Percentiles rank a stretch among this genome's conserved stretches.
Conservation (phyloP, 2,329 filamentous ascomycete species). For the Fusarium sp. region DNA sequence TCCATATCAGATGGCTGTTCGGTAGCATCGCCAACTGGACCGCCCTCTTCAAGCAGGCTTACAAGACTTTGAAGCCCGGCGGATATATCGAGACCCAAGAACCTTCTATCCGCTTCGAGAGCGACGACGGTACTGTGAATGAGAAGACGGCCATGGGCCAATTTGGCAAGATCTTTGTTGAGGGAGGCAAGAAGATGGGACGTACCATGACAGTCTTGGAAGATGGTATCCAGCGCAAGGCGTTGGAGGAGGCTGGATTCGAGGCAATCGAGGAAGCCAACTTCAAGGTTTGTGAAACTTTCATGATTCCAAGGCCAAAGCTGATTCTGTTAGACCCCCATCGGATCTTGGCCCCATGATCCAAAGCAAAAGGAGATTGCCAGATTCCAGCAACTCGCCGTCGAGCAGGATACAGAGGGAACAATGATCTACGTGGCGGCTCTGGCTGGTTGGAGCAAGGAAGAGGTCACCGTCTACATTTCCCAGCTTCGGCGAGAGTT, state of each 20-base stretch:
- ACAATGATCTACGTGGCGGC: conserved; percentile 6
- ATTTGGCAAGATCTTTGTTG: conserved; percentile 11
- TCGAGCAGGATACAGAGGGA: conserved; percentile 6
- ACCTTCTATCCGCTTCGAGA: conserved; percentile 4
- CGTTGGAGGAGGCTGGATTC: conserved; percentile 7
- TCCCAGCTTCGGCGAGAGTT: conserved; percentile 1
- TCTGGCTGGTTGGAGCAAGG: not conserved
- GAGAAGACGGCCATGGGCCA: conserved; percentile 14
- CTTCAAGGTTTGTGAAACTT: not conserved
- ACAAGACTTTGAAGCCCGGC: conserved; percentile 9
- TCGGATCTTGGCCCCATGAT: conserved; percentile 14
- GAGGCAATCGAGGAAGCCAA: conserved; percentile 1
- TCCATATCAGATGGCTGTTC: conserved; percentile 8
- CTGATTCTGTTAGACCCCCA: not conserved
- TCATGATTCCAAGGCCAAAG: too few species aligned
- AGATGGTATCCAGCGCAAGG: conserved; percentile 1
- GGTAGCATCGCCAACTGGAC: conserved; percentile 6
- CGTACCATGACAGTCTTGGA: conserved; percentile 2
- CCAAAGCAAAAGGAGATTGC: conserved; percentile 9
- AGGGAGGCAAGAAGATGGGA: conserved; percentile 14
- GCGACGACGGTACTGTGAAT: conserved; percentile 9
- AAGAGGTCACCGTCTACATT: conserved; percentile 5
- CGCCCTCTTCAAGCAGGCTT: conserved; percentile 1
- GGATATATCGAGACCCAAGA: conserved; percentile 12
- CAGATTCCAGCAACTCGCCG: conserved; percentile 5